These are phyloP conservation scores for Penicillium sp. DNA, from an alignment of 2,329 filamentous ascomycete genomes.

Conservation along the genomic window DNA sequence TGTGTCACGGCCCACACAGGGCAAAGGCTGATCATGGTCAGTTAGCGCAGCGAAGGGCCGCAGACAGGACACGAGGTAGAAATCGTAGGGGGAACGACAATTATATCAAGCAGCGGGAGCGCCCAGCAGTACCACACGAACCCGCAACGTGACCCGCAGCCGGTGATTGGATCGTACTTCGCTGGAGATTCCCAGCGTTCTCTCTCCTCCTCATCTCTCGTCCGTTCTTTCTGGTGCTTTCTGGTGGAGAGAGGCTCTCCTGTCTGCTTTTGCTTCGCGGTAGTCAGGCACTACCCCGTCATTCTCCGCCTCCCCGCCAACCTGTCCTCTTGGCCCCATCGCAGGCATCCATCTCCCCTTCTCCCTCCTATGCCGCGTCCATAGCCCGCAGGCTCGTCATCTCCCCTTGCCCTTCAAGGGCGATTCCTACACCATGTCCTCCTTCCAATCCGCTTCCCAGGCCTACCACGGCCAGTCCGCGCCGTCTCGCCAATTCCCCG, in stretches of 20 bases:
- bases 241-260: slow-evolving; percentile 7
- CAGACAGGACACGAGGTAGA: too few relatives aligned
- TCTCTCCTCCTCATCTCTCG: slow-evolving; percentile 9
- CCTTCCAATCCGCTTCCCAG: slow-evolving; percentile 29
- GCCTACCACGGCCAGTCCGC: slow-evolving; percentile 31
- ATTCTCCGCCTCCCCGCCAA: slow-evolving; percentile 20
- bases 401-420: slow-evolving; percentile 30
- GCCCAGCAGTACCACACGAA: too few relatives aligned
- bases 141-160: slow-evolving; percentile 25
- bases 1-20: too few relatives aligned
- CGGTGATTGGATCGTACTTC: slow-evolving; percentile 25
- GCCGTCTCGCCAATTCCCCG: slow-evolving; percentile 29
- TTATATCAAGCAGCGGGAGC: not conserved
- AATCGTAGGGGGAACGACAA: not conserved
- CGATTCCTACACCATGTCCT: slow-evolving; percentile 32
- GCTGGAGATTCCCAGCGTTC: slow-evolving; percentile 18
- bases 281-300: slow-evolving; percentile 22
- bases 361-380: slow-evolving; percentile 25
- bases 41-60: too few relatives aligned
- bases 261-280: slow-evolving; percentile 9
- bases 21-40: too few relatives aligned
- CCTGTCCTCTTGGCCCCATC: slow-evolving; percentile 22
- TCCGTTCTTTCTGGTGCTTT: not conserved
- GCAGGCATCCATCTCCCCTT: slow-evolving; percentile 16
- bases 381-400: slow-evolving; percentile 15